Percentiles rank a stretch among this genome's conserved stretches.
Conservation (phyloP, 257 asterid genomes). For the Schizonepeta tenuifolia region DNA sequence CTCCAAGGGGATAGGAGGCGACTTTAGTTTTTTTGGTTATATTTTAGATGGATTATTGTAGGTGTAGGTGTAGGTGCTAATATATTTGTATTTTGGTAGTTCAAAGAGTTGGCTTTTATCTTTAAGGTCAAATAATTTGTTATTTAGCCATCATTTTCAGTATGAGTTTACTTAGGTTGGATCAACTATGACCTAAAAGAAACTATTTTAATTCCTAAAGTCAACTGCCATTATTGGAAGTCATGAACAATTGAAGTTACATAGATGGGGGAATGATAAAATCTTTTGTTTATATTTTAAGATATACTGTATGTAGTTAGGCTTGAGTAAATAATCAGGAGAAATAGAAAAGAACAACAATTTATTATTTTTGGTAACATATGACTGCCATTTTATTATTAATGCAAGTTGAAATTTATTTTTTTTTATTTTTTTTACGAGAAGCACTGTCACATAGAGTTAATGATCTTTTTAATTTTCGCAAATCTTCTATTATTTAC, state of each 20-base stretch:
- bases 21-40: background rate
- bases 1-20: slow-evolving; percentile 18
- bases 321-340: background rate
- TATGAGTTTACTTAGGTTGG: slow-evolving; percentile 38
- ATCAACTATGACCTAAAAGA: slow-evolving; percentile 30
- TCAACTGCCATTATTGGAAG: slow-evolving; percentile 47
- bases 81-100: slow-evolving; percentile 14
- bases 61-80: slow-evolving; percentile 17
- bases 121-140: slow-evolving; percentile 49
- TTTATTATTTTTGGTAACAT: background rate
- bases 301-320: background rate
- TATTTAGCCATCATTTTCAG: slow-evolving; percentile 47
- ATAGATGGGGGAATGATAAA: slow-evolving; percentile 15
- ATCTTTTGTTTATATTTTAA: slow-evolving; percentile 3
- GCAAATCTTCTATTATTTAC: too few species aligned
- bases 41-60: slow-evolving; percentile 19
- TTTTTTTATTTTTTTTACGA: background rate
- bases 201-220: slow-evolving; percentile 27
- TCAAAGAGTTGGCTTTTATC: slow-evolving; percentile 30
- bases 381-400: background rate
- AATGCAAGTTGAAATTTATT: background rate
- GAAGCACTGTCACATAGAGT: background rate
- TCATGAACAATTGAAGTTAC: slow-evolving; percentile 22
- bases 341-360: background rate
- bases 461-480: background rate